phyloP scores from a whole-genome alignment of 768 basidiomycete species.

The Suillus clintonianus region DNA sequence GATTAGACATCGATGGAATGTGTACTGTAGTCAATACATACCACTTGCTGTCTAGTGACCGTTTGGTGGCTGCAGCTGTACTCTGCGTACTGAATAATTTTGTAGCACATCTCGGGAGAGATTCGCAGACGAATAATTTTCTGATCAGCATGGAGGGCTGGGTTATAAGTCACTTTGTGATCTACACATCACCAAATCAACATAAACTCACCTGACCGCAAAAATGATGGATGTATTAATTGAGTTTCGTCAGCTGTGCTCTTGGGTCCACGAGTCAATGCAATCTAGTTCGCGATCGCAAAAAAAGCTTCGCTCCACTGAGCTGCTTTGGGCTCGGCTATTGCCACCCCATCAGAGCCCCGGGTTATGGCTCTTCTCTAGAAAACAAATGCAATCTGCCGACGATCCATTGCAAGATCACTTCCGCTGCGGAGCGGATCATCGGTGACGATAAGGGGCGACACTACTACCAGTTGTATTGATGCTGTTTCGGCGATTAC shows the following conservation, averaged over 20 bases:
- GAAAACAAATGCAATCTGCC: neutral
- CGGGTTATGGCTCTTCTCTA: neutral
- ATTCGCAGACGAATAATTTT: neutral
- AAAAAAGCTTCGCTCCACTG: neutral
- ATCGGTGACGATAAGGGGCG: neutral
- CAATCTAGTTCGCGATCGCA: neutral
- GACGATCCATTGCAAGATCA: neutral
- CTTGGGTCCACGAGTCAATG: neutral
- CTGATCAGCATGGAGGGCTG: neutral
- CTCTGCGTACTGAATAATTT: constrained; percentile 32
- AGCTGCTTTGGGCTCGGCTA: neutral
- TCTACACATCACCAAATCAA: neutral
- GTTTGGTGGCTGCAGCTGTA: constrained; percentile 35
- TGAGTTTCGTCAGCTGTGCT: neutral
- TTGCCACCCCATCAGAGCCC: neutral
- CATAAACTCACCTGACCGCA: neutral
- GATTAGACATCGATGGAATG: neutral
- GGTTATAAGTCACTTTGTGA: neutral
- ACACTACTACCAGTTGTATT: neutral
- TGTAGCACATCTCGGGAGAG: constrained; percentile 33
- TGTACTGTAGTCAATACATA: constrained; percentile 16
- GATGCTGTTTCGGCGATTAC: neutral
- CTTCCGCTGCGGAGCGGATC: constrained; percentile 1
- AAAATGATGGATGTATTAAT: neutral
- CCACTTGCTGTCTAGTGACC: constrained; percentile 35